Conservation (phyloP, 495 filamentous ascomycete genomes). For the Neurospora terricola region DNA sequence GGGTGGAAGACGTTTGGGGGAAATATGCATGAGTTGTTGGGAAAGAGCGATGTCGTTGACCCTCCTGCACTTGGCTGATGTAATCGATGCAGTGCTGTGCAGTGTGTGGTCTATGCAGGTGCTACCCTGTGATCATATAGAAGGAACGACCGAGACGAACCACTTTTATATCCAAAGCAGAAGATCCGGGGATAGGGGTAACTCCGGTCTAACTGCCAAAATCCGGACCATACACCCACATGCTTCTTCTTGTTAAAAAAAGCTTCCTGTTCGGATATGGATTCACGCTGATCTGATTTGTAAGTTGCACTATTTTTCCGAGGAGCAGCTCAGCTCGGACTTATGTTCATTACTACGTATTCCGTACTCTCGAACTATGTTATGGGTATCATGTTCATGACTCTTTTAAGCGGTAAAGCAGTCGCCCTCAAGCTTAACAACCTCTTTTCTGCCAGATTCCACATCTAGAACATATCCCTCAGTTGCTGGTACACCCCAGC, state of each 20-base stretch:
- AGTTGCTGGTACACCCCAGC: slow-evolving; percentile 22
- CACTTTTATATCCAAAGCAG: neutral
- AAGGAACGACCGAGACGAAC: neutral
- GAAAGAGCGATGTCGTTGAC: neutral
- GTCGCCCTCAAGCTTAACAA: neutral
- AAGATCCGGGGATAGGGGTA: neutral
- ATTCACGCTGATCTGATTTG: neutral
- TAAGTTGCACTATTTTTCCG: neutral
- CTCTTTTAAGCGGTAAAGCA: neutral
- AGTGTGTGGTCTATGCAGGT: no score
- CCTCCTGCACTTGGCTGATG: neutral
- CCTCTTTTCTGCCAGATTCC: neutral
- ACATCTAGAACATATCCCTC: slow-evolving; percentile 21
- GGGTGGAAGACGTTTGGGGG: neutral
- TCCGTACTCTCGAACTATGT: neutral
- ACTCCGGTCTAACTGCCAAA: neutral
- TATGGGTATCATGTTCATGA: neutral
- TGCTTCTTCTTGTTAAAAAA: neutral
- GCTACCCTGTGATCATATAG: no score
- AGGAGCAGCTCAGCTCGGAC: neutral
- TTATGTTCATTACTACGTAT: neutral
- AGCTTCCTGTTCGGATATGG: neutral
- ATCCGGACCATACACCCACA: neutral
- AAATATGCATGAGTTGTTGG: neutral
- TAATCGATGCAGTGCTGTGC: neutral